These are phyloP conservation scores for Coniochaeta sp. DNA, from an alignment of 2,329 filamentous ascomycete genomes.

Conservation along the genomic window DNA sequence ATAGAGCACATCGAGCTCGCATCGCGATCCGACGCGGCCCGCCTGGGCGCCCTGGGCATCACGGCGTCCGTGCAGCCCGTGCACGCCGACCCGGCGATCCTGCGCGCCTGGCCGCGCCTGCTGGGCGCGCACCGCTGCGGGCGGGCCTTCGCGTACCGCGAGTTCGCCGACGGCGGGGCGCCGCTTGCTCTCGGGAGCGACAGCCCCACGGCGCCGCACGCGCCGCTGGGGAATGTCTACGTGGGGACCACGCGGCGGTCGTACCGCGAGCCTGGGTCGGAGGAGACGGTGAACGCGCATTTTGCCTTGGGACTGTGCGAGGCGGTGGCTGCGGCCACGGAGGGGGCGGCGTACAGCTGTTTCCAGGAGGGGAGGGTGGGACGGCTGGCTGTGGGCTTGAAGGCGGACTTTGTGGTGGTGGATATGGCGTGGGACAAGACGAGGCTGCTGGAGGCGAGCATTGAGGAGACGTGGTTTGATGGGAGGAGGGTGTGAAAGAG, in stretches of 20 bases:
- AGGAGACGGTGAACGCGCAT: conserved; percentile 40
- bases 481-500: conserved; percentile 33
- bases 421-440: conserved; percentile 42
- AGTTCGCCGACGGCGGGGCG: conserved; percentile 49
- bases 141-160: conserved; percentile 56
- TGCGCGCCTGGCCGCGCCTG: conserved; percentile 53
- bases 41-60: conserved; percentile 52
- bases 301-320: conserved; percentile 46
- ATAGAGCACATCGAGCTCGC: conserved; percentile 61
- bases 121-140: conserved; percentile 46
- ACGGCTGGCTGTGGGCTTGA: conserved; percentile 40
- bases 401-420: conserved; percentile 51
- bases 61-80: conserved; percentile 53
- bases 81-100: conserved; percentile 52
- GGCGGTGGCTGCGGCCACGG: conserved; percentile 45
- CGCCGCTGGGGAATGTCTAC: conserved; percentile 49
- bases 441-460: conserved; percentile 34
- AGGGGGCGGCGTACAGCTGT: conserved; percentile 49
- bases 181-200: conserved; percentile 51
- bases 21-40: conserved; percentile 42
- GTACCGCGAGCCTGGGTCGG: conserved; percentile 36
- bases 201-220: conserved; percentile 50
- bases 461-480: conserved; percentile 47
- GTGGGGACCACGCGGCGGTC: conserved; percentile 51
- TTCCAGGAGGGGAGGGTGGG: conserved; percentile 50